phyloP scores from a whole-genome alignment of 176 grass and related monocot species.

The Hyparrhenia diplandra region DNA sequence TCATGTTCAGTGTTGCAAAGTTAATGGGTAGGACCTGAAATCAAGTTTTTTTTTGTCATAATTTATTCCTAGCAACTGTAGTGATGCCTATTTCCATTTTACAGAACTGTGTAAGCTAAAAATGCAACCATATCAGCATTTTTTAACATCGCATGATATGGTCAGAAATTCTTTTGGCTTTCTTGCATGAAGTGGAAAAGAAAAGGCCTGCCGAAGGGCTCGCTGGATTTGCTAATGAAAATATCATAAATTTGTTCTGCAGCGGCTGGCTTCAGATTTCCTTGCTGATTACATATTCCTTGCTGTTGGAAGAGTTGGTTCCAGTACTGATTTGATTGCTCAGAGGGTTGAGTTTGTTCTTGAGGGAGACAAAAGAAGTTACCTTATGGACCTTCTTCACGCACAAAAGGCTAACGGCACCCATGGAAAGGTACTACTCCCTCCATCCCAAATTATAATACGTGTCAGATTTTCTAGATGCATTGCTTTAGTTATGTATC shows the following conservation, averaged over 20 bases:
- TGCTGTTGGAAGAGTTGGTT: slow-evolving; percentile 97
- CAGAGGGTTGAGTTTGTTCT: slow-evolving; percentile 94
- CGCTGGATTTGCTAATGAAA: neutral
- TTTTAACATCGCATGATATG: neutral
- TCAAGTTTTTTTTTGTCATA: neutral
- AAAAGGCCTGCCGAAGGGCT: neutral
- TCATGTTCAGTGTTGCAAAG: neutral
- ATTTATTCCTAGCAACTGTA: neutral
- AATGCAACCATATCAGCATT: neutral
- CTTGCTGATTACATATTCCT: slow-evolving; percentile 85
- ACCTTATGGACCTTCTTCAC: slow-evolving; percentile 95
- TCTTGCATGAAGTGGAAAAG: neutral
- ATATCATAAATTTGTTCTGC: slow-evolving; percentile 7
- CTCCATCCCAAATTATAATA: neutral
- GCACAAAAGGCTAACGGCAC: slow-evolving; percentile 75
- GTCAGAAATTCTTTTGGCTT: neutral
- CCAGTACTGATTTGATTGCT: slow-evolving; percentile 92
- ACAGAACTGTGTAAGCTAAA: neutral
- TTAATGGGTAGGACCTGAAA: neutral
- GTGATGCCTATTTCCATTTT: neutral
- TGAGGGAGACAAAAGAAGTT: slow-evolving; percentile 85
- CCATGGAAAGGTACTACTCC: slow-evolving; percentile 70
- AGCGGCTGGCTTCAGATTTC: slow-evolving; percentile 89
- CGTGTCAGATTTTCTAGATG: neutral
- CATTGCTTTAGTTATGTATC: no score